phyloP scores from a whole-genome alignment of 495 filamentous ascomycete genomes.

The Sabuloglossum arenarium region DNA sequence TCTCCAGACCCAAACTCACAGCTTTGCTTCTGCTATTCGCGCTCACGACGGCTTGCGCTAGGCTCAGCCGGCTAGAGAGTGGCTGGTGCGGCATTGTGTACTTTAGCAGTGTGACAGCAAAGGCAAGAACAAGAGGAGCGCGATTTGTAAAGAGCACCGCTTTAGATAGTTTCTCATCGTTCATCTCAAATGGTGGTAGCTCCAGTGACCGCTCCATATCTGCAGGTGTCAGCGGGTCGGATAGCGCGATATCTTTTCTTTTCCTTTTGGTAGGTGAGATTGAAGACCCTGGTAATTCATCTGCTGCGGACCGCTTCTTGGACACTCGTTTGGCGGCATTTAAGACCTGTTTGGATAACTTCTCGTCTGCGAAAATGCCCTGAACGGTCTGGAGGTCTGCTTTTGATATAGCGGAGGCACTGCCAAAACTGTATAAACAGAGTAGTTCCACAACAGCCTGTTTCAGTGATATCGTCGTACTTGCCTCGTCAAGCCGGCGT shows the following conservation, averaged over 20 bases:
- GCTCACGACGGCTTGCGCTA: constrained; percentile 62
- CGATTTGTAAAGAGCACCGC: constrained; percentile 52
- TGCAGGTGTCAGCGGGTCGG: constrained; percentile 27
- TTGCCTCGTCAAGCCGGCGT: constrained; percentile 39
- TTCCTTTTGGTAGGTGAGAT: constrained; percentile 13
- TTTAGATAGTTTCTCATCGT: constrained; percentile 36
- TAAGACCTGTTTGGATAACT: constrained; percentile 41
- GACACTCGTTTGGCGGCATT: constrained; percentile 38
- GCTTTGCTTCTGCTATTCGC: constrained; percentile 57
- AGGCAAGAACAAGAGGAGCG: constrained; percentile 63
- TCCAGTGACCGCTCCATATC: constrained; percentile 43
- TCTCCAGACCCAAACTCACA: constrained; percentile 48
- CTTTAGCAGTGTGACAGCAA: constrained; percentile 49
- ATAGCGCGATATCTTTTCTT: not conserved
- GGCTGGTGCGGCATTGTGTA: constrained; percentile 72
- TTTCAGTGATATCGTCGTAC: constrained; percentile 4
- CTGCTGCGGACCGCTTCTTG: constrained; percentile 36
- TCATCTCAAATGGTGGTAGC: constrained; percentile 30
- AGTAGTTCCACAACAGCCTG: not conserved
- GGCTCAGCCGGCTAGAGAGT: constrained; percentile 54
- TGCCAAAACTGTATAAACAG: constrained; percentile 13
- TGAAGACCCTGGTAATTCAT: constrained; percentile 15
- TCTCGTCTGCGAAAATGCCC: constrained; percentile 43
- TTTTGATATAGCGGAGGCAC: constrained; percentile 41
- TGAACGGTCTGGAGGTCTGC: constrained; percentile 30